Conservation (phyloP, 129 eudicot genomes). For the sunflower (Helianthus annuus) region HanXRQr2.0-SUNRISE NC_035438.2:132773281-132773780, state of each 20-base stretch:
- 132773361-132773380: conserved; percentile 45
- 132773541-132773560: neutral
- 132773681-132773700: too few species aligned
- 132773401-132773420: neutral
- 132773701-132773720: too few species aligned
- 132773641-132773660: too few species aligned
- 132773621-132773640: too few species aligned
- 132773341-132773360: neutral
- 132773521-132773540: neutral
- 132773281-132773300: conserved; percentile 33
- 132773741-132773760: too few species aligned
- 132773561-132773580: neutral
- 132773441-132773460: conserved; percentile 4
- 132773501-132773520: neutral
- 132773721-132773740: too few species aligned
- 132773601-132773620: too few species aligned
- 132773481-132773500: neutral
- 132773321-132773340: conserved; percentile 43
- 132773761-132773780: too few species aligned
- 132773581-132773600: too few species aligned
- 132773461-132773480: neutral
- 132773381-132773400: conserved; percentile 48
- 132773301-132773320: conserved; percentile 71
- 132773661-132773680: too few species aligned
- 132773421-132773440: neutral